Evolutionary conservation across 169 alveolate genomes (phyloP).

Genomic region (Miamiensis avidus): DNA sequence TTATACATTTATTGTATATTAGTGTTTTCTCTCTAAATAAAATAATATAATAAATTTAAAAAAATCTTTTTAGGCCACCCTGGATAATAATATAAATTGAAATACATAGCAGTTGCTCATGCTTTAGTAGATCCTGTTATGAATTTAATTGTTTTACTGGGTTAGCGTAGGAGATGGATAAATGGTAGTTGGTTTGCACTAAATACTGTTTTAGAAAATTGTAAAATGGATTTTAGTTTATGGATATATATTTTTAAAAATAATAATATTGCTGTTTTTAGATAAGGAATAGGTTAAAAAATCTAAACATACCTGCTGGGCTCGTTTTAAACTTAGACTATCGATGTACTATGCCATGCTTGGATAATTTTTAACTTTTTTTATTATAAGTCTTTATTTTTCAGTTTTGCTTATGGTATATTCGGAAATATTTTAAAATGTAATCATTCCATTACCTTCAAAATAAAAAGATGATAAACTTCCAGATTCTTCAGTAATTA

Average conservation of each 20-base stretch:
- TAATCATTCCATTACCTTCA: no score
- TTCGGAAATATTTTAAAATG: no score
- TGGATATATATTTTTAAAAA: neutral
- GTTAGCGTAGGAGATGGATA: slow-evolving; percentile 53
- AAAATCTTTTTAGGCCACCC: no score
- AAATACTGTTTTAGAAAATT: slow-evolving; percentile 13
- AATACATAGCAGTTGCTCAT: slow-evolving; percentile 7
- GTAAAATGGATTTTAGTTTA: neutral
- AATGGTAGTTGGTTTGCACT: slow-evolving; percentile 59
- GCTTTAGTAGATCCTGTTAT: slow-evolving; percentile 21
- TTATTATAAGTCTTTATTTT: no score
- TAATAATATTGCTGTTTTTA: neutral
- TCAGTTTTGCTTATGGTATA: no score
- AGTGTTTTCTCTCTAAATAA: no score
- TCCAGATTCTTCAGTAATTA: no score
- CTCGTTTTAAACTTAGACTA: neutral
- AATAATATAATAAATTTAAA: no score
- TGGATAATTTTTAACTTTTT: no score
- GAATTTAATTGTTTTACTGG: slow-evolving; percentile 2
- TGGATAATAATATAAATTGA: neutral
- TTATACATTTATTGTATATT: slow-evolving; percentile 4
- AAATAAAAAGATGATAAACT: no score
- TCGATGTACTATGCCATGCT: neutral
- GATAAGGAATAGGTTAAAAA: neutral
- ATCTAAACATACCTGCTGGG: neutral